A percentile compares a stretch with the other conserved stretches of the same genome.
These are phyloP conservation scores for Polytrichum formosum DNA, from an alignment of 225 moss, liverwort and hornwort genomes.

Conservation along the genomic window DNA sequence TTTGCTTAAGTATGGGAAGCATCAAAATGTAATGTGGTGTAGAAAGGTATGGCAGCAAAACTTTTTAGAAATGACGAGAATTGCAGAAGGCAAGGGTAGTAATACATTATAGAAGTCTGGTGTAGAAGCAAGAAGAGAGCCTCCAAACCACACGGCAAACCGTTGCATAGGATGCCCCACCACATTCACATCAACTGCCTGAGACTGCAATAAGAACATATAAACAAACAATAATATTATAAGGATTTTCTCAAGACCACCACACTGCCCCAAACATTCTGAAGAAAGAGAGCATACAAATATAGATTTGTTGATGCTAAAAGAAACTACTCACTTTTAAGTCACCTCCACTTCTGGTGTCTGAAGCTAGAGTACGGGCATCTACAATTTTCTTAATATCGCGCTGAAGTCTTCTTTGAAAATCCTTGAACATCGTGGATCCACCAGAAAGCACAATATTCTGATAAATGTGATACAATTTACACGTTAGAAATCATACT, in stretches of 20 bases:
- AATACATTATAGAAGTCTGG: slow-evolving; percentile 82
- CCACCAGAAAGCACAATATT: slow-evolving; percentile 95
- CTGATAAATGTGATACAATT: slow-evolving; percentile 18
- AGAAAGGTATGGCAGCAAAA: neutral
- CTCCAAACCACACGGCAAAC: slow-evolving; percentile 73
- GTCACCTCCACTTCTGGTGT: slow-evolving; percentile 57
- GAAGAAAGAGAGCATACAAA: neutral
- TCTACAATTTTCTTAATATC: slow-evolving; percentile 91
- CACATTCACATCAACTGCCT: slow-evolving; percentile 85
- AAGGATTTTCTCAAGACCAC: neutral
- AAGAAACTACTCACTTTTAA: slow-evolving; percentile 49
- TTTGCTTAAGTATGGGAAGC: neutral
- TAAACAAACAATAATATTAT: too few species aligned
- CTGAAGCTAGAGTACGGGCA: slow-evolving; percentile 62
- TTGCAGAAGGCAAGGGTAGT: neutral
- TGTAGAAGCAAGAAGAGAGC: slow-evolving; percentile 78
- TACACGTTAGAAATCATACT: too few species aligned
- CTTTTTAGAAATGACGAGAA: neutral
- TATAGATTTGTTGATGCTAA: neutral
- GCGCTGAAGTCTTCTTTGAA: slow-evolving; percentile 87
- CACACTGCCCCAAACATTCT: neutral
- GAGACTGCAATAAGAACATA: slow-evolving; percentile 34
- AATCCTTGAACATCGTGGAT: slow-evolving; percentile 94
- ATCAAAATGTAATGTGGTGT: neutral
- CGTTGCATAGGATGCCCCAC: slow-evolving; percentile 76